These are phyloP conservation scores for Cyclanthera cordifolia DNA, from an alignment of 306 rosid genomes.

Conservation along the genomic window DNA sequence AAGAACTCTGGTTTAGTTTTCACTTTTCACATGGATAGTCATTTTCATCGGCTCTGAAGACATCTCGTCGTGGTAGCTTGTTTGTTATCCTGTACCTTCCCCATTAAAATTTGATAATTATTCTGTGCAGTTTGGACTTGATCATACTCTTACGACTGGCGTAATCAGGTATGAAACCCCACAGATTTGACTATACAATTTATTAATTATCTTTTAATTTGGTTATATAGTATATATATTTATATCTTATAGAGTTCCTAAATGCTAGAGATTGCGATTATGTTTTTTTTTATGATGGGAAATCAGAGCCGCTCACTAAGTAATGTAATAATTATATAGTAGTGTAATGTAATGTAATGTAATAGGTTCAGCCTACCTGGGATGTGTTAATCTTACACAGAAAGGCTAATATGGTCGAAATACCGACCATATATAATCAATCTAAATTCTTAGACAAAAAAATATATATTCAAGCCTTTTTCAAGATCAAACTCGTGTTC, in stretches of 20 bases:
- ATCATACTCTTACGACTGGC: constrained; percentile 91
- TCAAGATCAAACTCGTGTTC: no score
- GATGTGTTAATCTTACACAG: background rate
- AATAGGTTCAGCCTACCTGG: background rate
- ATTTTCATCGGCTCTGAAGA: background rate
- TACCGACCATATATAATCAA: no score
- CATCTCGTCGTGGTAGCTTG: background rate
- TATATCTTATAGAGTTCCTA: background rate
- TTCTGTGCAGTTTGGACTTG: constrained; percentile 87
- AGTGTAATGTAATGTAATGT: background rate
- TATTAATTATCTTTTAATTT: background rate
- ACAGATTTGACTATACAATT: constrained; percentile 7
- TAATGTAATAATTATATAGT: background rate
- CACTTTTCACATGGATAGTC: background rate
- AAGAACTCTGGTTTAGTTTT: background rate
- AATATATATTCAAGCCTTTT: no score
- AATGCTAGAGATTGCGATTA: background rate
- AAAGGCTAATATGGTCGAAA: no score
- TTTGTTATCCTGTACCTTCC: background rate
- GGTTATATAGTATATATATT: no score
- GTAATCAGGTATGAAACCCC: constrained; percentile 62
- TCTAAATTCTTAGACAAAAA: no score
- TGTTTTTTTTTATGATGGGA: no score
- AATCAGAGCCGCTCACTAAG: no score
- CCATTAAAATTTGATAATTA: constrained; percentile 1